Conservation (phyloP, 1,284 basidiomycete genomes). For the Tetrapyrgos nigripes region DNA sequence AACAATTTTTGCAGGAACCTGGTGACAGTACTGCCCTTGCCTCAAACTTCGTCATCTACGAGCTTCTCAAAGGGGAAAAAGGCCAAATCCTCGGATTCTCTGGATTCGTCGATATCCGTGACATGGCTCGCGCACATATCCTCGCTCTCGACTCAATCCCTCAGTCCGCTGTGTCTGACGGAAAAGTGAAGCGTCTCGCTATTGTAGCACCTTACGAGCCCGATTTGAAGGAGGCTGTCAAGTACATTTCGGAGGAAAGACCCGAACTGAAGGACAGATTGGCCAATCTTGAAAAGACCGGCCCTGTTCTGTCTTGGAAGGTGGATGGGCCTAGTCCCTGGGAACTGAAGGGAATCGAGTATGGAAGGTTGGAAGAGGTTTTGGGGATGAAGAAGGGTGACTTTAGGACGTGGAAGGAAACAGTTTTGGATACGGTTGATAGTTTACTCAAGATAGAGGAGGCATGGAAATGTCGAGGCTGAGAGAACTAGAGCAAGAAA, state of each 20-base stretch:
- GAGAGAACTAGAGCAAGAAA: conserved; percentile 19
- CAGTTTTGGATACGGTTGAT: too few species aligned
- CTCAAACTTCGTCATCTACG: conserved; percentile 22
- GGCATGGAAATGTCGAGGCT: too few species aligned
- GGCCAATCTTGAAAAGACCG: conserved; percentile 35
- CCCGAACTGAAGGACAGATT: too few species aligned
- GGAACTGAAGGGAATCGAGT: too few species aligned
- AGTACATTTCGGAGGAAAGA: conserved; percentile 31
- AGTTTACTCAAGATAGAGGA: too few species aligned
- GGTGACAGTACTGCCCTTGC: conserved; percentile 28
- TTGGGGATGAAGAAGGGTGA: too few species aligned
- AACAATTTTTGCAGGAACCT: conserved; percentile 21
- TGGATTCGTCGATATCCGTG: conserved; percentile 28
- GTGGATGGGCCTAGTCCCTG: too few species aligned
- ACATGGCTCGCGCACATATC: conserved; percentile 30
- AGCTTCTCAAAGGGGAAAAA: conserved; percentile 21
- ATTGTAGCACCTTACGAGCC: conserved; percentile 25
- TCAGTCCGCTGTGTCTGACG: too few species aligned
- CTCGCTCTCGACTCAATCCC: conserved; percentile 21
- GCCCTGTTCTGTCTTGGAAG: too few species aligned
- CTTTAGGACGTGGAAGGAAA: too few species aligned
- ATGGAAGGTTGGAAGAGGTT: too few species aligned
- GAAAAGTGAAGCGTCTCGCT: too few species aligned
- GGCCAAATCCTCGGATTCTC: conserved; percentile 11
- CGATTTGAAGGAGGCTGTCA: conserved; percentile 22